Evolutionary conservation across 2,329 filamentous ascomycete species (phyloP), one percentile per base, ranked within the genome.

Genomic region (Neonectria faginata): DNA sequence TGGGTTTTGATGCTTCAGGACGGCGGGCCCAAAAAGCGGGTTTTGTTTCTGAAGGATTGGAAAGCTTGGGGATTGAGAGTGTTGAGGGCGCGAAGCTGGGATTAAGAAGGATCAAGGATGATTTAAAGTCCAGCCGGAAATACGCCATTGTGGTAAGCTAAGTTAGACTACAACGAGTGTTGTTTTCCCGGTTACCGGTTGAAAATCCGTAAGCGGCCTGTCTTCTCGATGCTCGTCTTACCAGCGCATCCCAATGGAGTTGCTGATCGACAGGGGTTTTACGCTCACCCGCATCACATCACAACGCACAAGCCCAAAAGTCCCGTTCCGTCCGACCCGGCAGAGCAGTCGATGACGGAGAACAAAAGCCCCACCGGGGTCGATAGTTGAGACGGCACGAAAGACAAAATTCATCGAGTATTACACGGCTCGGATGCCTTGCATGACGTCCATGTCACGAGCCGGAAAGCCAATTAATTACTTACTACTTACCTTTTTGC

Each of bases 251-350:
- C 20, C 36, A 58, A 42, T 42, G 39, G 14, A 66, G 54, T 39
- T 39, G 42, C 44, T 60, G 70, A 71, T 72, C 68, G 66, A 45
- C 70, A 72, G 64, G 64, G 64, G 64, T 47, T 47, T 27, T 29
- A 10, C 29, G 29, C n/a, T 29, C n/a, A 51, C 36, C 58, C 12
- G 56, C 50, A 29, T 25, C 25, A 25, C 25, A 25, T 25, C 12
- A 53, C 50, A 29, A 44, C 45, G 33, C 47, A 51, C 48, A 22
- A 22, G 27, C 4, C 48, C 33, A 51, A 51, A 33, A 29, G 7
- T 22, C 29, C 27, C 48, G 31, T 51, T 16, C n/a, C n/a, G n/a
- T 9, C 16, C 36, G 36, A 10, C 11, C 9, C 12, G 33, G 33
- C 22, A 22, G 33, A 14, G 27, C 8, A 29, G 27, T 9, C 14